Evolutionary conservation across 129 eudicot species (phyloP).

Genomic region (Ambrosia trifida): DNA sequence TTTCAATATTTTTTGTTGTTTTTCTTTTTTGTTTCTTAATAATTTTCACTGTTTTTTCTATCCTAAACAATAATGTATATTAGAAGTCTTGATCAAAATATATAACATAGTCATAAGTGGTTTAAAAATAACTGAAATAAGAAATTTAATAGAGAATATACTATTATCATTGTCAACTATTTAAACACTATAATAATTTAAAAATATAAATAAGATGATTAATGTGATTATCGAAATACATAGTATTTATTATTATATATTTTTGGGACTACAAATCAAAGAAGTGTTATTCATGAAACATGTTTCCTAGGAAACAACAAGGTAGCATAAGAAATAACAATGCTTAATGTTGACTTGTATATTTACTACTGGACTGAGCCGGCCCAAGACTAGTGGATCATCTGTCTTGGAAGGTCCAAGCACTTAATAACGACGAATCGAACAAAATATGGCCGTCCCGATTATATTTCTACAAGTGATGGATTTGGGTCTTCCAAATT

Average conservation of each 20-base stretch:
- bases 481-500: no score
- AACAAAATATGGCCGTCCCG: slow-evolving; percentile 39
- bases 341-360: background rate
- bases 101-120: no score
- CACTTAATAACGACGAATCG: slow-evolving; percentile 20
- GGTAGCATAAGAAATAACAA: slow-evolving; percentile 28
- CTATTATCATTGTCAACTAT: no score
- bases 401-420: slow-evolving; percentile 5
- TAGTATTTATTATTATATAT: background rate
- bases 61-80: no score
- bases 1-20: no score
- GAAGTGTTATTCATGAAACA: slow-evolving; percentile 15
- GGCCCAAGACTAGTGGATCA: slow-evolving; percentile 37
- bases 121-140: no score
- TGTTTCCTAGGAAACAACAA: slow-evolving; percentile 40
- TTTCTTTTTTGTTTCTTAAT: no score
- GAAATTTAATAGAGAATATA: no score
- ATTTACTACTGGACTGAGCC: slow-evolving; percentile 32
- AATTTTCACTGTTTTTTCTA: no score
- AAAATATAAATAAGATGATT: background rate
- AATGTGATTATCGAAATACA: background rate
- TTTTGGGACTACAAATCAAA: background rate
- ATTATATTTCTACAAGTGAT: background rate
- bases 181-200: no score
- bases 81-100: no score